Base-by-base conservation (phyloP, 495 filamentous ascomycete genomes). In the Extremus antarcticus region DNA sequence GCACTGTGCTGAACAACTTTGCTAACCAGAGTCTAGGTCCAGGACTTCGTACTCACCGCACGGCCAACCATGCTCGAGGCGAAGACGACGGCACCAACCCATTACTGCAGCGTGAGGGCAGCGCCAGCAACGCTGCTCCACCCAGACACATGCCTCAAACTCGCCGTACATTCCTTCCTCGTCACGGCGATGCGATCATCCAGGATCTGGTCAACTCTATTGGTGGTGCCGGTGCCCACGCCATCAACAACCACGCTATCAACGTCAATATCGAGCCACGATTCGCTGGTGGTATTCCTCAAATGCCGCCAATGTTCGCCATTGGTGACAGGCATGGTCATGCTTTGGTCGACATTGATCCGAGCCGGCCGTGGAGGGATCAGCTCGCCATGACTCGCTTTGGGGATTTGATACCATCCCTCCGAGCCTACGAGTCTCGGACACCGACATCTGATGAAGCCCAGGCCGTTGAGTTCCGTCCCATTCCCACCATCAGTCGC, bases 71-170 rank as follows among this genome's bases (percentile, higher is more conserved):
- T 22, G 29, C 29, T 13, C 7, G 29, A 4, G 69, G 69, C 15
- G 76, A 75, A 41, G 88, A 95, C 61, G 88, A 94, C 62, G 88
- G 87, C 17, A 74, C 77, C 2, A 94, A 95, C 63, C 90, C 90
- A 47, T 74, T 95, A 15, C 78, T 76, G 48, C 68, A 67, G 39
- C 71, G 71, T 19, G 53, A 45, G 25, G 54, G 52, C 21, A 16
- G 47, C 25, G 38, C 29, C 10, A 48, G 52, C n/a, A 56, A 53
- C 17, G 47, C 63, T 25, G 49, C 54, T 13, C 38, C 58, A 25
- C 50, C 53, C 2, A 2, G 54, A 66, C 56, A 55, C 11, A 50
- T 50, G 50, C 69, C 67, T 63, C 43, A 17, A 29, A 47, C 23
- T 19, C 54, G 54, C 20, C 54, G 47, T 21, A 50, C 17, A 8